These are phyloP conservation scores for Phytophthora pluvialis DNA, from an alignment of 352 stramenopile genomes.

Conservation along the genomic window DNA sequence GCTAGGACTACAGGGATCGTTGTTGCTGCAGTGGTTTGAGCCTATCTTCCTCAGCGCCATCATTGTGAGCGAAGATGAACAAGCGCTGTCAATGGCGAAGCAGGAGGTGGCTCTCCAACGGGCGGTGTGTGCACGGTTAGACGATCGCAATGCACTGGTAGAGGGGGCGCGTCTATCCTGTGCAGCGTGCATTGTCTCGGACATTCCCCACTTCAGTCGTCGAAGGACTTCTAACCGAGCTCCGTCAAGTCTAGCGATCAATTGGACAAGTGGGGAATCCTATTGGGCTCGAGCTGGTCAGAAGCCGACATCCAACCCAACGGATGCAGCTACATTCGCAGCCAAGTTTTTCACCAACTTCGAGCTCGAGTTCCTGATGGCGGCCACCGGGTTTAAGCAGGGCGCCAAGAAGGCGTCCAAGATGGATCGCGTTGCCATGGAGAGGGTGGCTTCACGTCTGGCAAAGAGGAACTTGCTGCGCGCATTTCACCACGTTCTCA, in stretches of 20 bases:
- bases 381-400: constrained; percentile 69
- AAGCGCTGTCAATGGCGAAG: constrained; percentile 37
- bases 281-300: constrained; percentile 36
- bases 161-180: constrained; percentile 13
- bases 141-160: constrained; percentile 26
- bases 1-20: constrained; percentile 81
- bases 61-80: constrained; percentile 51
- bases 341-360: constrained; percentile 45
- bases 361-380: constrained; percentile 65
- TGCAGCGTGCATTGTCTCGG: constrained; percentile 29
- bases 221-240: constrained; percentile 14
- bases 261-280: constrained; percentile 56
- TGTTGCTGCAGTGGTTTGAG: constrained; percentile 74
- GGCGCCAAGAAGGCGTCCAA: constrained; percentile 71
- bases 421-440: constrained; percentile 50
- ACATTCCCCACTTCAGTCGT: constrained; percentile 27
- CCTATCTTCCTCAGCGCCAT: constrained; percentile 58
- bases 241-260: constrained; percentile 59
- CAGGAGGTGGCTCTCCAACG: constrained; percentile 58
- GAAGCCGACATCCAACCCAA: constrained; percentile 4
- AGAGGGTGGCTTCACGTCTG: constrained; percentile 66
- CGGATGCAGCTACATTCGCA: constrained; percentile 14
- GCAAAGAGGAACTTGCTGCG: constrained; percentile 66
- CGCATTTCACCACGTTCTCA: constrained; percentile 46
- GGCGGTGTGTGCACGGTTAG: constrained; percentile 45